phyloP scores from a whole-genome alignment of 129 eudicot species.

The Saposhnikovia divaricata region DNA sequence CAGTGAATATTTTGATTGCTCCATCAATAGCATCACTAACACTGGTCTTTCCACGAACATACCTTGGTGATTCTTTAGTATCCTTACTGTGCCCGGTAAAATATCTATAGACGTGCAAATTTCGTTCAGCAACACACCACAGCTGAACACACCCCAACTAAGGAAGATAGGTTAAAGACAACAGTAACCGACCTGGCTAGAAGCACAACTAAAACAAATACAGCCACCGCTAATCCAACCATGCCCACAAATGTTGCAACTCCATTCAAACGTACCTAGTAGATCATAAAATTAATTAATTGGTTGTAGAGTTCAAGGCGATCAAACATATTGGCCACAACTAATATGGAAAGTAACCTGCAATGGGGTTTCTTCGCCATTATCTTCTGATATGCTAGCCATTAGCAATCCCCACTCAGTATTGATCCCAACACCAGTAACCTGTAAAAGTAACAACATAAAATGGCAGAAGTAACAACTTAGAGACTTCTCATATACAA shows the following conservation, averaged over 20 bases:
- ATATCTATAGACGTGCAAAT: slow-evolving; percentile 35
- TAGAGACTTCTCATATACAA: background rate
- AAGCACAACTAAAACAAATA: slow-evolving; percentile 63
- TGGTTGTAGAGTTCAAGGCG: background rate
- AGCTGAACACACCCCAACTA: background rate
- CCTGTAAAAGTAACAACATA: slow-evolving; percentile 30
- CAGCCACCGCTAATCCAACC: slow-evolving; percentile 81
- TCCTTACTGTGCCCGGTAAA: slow-evolving; percentile 64
- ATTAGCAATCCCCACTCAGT: slow-evolving; percentile 98
- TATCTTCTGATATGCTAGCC: slow-evolving; percentile 98
- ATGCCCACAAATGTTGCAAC: slow-evolving; percentile 89
- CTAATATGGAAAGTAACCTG: slow-evolving; percentile 42
- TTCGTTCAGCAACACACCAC: background rate
- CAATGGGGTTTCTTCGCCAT: slow-evolving; percentile 97
- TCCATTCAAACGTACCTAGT: slow-evolving; percentile 86
- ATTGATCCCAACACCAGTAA: slow-evolving; percentile 85
- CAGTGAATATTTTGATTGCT: slow-evolving; percentile 76
- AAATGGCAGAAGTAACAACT: background rate
- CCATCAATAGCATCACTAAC: slow-evolving; percentile 67
- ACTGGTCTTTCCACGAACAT: slow-evolving; percentile 55
- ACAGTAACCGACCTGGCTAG: slow-evolving; percentile 41
- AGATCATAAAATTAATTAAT: slow-evolving; percentile 4
- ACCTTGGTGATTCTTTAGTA: slow-evolving; percentile 35
- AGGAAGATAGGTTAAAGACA: background rate
- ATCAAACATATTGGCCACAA: background rate